Evolutionary conservation across 495 filamentous ascomycete genomes (phyloP), one percentile per base, ranked within the genome.

Genomic region (Aspergillus ostianus): DNA sequence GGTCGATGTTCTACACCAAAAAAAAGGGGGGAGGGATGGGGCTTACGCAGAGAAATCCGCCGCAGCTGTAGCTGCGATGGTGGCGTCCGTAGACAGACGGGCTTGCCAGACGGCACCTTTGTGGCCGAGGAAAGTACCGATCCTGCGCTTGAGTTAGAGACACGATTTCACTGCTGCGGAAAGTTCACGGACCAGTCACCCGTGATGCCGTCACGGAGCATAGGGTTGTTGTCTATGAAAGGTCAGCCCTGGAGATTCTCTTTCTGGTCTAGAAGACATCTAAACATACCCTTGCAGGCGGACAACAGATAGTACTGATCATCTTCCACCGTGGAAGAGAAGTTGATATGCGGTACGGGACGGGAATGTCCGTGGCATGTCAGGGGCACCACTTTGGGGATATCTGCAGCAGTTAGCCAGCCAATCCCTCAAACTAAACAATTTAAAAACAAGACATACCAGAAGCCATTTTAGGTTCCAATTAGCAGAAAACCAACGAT

Each of bases 61-160:
- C 20, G 92, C 93, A 27, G 88, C 94, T 26, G 94, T 98, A 12
- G 91, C 93, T 60, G 95, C 92, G 36, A 92, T 87, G 32, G 85
- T 84, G 7, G 92, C 91, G 73, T 98, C 94, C 23, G 89, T 84
- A 46, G 92, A 96, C 12, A 98, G 83, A 55, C 93, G 84, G 26
- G 92, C 89, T 79, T 96, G 92, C 90, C 93, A 98, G 53, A 97
- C 92, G 18, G 94, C 94, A 60, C 94, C 94, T 78, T 98, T 98
- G 77, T 98, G 94, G 48, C 94, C 93, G 55, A 98, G 85, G 67
- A 98, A 98, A 44, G 95, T 98, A 41, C 94, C 94, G 62, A 98
- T 98, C 94, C 90, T 90, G 60, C 59, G 55, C 41, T 44, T 27
- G 19, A 32, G 30, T 55, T 46, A 55, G 48, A 19, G 18, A 21